phyloP scores from a whole-genome alignment of 345 rosid species.

The Heritiera littoralis region DNA sequence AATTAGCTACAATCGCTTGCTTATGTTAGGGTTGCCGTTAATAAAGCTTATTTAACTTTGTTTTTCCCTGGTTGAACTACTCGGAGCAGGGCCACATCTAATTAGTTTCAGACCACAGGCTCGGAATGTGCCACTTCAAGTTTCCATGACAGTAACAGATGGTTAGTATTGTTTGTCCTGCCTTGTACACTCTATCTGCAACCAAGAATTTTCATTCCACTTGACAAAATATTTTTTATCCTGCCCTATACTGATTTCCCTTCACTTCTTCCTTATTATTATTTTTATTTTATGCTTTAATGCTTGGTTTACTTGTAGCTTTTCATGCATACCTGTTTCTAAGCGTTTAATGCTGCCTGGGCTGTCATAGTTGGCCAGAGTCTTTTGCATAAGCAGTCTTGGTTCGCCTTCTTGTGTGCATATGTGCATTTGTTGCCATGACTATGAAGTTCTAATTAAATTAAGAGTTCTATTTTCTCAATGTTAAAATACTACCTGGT shows the following conservation, averaged over 20 bases:
- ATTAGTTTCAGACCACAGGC: conserved; percentile 87
- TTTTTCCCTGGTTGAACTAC: conserved; percentile 10
- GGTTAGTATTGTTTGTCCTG: conserved; percentile 49
- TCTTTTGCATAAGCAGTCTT: neutral
- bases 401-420: neutral
- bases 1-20: conserved; percentile 18
- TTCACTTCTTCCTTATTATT: neutral
- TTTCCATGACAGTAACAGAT: conserved; percentile 98
- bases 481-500: neutral
- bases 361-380: neutral
- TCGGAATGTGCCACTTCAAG: conserved; percentile 84
- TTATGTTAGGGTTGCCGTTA: conserved; percentile 10
- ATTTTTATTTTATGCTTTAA: neutral
- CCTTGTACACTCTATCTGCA: neutral
- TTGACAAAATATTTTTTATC: conserved; percentile 25
- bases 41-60: conserved; percentile 11
- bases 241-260: neutral
- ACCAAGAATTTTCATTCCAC: neutral
- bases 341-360: neutral
- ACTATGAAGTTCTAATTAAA: neutral
- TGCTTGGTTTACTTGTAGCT: neutral
- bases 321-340: neutral
- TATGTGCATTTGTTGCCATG: neutral
- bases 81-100: conserved; percentile 82
- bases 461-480: conserved; percentile 4